Percentiles rank a stretch among this genome's conserved stretches.
Evolutionary conservation across 345 rosid genomes (phyloP).

Genomic region (Sonneratia alba): DNA sequence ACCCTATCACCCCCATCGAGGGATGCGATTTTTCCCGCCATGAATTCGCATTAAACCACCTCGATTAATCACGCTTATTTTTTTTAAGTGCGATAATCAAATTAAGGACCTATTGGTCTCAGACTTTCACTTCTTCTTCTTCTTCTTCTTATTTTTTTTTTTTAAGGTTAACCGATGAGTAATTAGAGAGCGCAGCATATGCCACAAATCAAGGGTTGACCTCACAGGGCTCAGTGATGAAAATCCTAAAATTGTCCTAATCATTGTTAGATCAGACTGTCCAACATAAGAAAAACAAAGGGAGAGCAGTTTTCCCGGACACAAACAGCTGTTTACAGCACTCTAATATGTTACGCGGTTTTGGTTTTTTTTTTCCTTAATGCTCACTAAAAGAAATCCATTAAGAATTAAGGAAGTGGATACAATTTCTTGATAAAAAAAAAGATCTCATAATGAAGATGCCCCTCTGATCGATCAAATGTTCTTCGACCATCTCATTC

Average conservation of each 20-base stretch:
- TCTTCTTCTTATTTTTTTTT: too few species aligned
- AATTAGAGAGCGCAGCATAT: slow-evolving; percentile 18
- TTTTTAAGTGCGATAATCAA: too few species aligned
- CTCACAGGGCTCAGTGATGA: slow-evolving; percentile 15
- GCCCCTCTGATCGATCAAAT: background rate
- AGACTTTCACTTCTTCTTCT: too few species aligned
- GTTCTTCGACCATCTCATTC: too few species aligned
- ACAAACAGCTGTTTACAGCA: slow-evolving; percentile 80
- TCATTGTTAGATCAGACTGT: slow-evolving; percentile 39
- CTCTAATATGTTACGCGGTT: slow-evolving; percentile 29
- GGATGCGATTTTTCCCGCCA: too few species aligned
- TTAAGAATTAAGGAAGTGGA: too few species aligned
- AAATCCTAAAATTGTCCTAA: slow-evolving; percentile 29
- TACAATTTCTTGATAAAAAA: background rate
- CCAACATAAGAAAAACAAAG: slow-evolving; percentile 3
- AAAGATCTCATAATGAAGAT: background rate
- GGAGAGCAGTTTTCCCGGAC: slow-evolving; percentile 15
- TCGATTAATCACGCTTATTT: too few species aligned
- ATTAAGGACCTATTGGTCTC: too few species aligned
- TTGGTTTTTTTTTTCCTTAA: slow-evolving; percentile 3
- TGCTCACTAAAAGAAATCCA: slow-evolving; percentile 4
- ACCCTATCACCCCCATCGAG: too few species aligned
- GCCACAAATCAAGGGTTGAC: slow-evolving; percentile 25
- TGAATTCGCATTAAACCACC: too few species aligned
- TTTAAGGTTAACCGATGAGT: background rate